phyloP scores from a whole-genome alignment of 305 asterid species.

The Plantago lanceolata region DNA sequence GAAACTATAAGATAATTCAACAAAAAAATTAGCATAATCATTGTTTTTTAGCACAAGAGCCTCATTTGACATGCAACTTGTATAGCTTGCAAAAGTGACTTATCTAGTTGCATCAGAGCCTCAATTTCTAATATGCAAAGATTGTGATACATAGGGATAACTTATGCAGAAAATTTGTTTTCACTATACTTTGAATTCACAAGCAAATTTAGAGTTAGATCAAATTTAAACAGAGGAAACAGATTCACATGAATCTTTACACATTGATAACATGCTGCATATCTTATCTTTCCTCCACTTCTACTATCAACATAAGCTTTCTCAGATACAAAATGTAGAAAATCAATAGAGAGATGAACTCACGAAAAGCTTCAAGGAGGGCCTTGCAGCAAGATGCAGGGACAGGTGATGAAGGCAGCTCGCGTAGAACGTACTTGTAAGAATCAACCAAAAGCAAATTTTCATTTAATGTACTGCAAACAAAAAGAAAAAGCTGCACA shows the following conservation, averaged over 20 bases:
- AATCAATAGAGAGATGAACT: constrained; percentile 29
- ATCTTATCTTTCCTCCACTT: constrained; percentile 4
- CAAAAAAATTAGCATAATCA: constrained; percentile 8
- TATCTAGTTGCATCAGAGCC: background rate
- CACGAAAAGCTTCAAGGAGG: constrained; percentile 87
- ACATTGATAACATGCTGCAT: constrained; percentile 18
- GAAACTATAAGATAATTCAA: constrained; percentile 12
- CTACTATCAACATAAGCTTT: constrained; percentile 13
- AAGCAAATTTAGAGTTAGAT: background rate
- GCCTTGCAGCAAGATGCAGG: constrained; percentile 99
- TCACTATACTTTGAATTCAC: background rate
- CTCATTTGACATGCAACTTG: background rate
- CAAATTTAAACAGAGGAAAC: constrained; percentile 8
- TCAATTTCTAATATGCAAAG: background rate
- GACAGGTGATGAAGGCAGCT: constrained; percentile 96
- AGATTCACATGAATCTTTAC: constrained; percentile 14
- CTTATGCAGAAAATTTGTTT: background rate
- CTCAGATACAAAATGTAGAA: constrained; percentile 10
- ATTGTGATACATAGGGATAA: background rate
- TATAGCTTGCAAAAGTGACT: background rate
- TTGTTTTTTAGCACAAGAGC: background rate
- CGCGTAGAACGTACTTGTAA: constrained; percentile 85
- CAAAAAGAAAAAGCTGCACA: constrained; percentile 10
- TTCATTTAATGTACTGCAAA: constrained; percentile 14
- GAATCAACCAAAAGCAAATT: constrained; percentile 29